Percentiles rank a stretch among this genome's conserved stretches.
These are phyloP conservation scores for Yamadazyma dushanensis DNA, from an alignment of 1,139 yeast species.

Conservation along the genomic window DNA sequence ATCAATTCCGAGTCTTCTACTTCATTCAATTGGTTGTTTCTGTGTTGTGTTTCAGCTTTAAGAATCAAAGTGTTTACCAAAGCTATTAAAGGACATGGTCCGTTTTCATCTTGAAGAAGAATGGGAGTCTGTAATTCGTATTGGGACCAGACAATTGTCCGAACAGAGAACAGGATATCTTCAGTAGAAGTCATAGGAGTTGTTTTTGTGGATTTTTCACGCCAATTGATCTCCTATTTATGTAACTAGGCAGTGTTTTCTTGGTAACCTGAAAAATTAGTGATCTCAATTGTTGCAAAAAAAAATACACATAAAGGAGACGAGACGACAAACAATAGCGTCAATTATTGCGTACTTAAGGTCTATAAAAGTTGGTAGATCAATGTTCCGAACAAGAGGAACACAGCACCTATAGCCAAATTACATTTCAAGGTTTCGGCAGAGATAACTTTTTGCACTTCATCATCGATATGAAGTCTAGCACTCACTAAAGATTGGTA, in stretches of 20 bases:
- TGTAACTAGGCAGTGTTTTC: no score
- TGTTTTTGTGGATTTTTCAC: no score
- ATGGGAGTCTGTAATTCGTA: constrained; percentile 50
- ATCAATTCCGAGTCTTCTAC: constrained; percentile 7
- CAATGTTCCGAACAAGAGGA: constrained; percentile 1
- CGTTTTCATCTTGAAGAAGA: constrained; percentile 77
- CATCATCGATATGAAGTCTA: constrained; percentile 26
- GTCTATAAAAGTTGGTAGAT: not conserved
- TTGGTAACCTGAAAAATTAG: no score
- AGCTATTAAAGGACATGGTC: constrained; percentile 90
- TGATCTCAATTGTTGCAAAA: no score
- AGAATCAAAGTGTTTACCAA: constrained; percentile 67
- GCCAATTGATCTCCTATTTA: no score
- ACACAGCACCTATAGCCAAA: constrained; percentile 14
- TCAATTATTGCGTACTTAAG: no score
- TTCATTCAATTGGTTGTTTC: constrained; percentile 15
- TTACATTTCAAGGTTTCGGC: constrained; percentile 30
- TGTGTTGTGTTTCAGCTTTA: constrained; percentile 34
- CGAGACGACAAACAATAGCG: no score
- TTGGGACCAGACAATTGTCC: constrained; percentile 30
- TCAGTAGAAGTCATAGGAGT: not conserved
- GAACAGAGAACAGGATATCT: constrained; percentile 21
- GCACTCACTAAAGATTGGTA: constrained; percentile 22
- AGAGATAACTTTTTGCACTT: constrained; percentile 26
- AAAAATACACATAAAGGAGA: no score